A percentile compares a stretch with the other conserved stretches of the same genome.
Conservation (phyloP, 495 filamentous ascomycete species). For the Penicillium silybi region DNA sequence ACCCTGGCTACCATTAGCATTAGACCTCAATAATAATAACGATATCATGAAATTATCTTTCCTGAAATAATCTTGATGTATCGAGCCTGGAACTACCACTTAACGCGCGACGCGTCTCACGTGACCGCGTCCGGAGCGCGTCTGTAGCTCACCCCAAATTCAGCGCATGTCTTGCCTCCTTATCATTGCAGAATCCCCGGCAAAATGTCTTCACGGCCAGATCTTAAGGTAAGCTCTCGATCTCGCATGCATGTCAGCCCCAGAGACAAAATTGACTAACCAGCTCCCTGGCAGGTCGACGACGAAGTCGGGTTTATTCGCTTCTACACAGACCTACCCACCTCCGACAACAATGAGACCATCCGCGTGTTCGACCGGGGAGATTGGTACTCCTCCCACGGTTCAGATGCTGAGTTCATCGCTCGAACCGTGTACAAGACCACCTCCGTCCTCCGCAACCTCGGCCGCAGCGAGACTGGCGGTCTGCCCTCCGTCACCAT, state of each 20-base stretch:
- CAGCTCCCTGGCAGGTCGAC: slow-evolving; percentile 60
- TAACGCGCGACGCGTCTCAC: slow-evolving; percentile 37
- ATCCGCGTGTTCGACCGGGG: slow-evolving; percentile 91
- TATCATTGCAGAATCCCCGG: slow-evolving; percentile 7
- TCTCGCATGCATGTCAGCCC: not conserved
- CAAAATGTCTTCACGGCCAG: slow-evolving; percentile 84
- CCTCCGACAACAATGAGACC: slow-evolving; percentile 55
- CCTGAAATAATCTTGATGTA: not conserved
- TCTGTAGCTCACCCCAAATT: slow-evolving; percentile 4
- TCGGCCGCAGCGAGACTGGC: slow-evolving; percentile 76
- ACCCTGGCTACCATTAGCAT: not conserved
- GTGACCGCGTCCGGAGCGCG: slow-evolving; percentile 33
- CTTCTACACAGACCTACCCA: slow-evolving; percentile 79
- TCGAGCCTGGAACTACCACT: slow-evolving; percentile 12
- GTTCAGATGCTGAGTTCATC: slow-evolving; percentile 88
- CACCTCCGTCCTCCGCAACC: slow-evolving; percentile 85
- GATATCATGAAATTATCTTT: not conserved
- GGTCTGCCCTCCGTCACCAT: slow-evolving; percentile 90
- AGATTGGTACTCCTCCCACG: slow-evolving; percentile 94
- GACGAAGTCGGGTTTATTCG: slow-evolving; percentile 95
- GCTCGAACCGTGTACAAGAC: slow-evolving; percentile 95
- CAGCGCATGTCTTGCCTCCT: not conserved
- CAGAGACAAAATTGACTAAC: not conserved
- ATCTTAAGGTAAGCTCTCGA: slow-evolving; percentile 64
- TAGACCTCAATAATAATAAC: slow-evolving; percentile 15